Evolutionary conservation across 2,329 filamentous ascomycete genomes (phyloP), one percentile per base, ranked within the genome.

Genomic region (Aspergillus texensis): DNA sequence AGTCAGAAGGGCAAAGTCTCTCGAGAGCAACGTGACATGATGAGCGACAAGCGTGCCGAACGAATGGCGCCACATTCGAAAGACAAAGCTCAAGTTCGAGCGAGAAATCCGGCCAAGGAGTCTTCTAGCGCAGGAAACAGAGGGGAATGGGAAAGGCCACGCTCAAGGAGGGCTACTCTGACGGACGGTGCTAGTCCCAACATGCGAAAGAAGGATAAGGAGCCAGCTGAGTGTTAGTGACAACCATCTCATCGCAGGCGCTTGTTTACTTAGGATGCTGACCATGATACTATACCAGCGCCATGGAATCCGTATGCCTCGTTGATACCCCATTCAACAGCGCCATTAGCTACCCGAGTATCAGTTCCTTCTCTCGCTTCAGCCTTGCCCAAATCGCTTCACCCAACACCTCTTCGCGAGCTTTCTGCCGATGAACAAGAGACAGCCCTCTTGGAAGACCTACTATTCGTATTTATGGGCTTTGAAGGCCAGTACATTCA

Each of bases 401-500:
- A 92, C 50, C 91, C 91, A 1, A 81, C 82, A 56, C 83, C 89
- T 8, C 82, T 98, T 19, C 82, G 85, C 61, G 88, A 91, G 62
- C 80, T 98, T 63, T 88, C 89, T 0, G 81, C 96, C 32, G 91
- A 96, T 68, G 86, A 87, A 2, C 95, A 99, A 77, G 95, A 99
- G 79, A 87, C 89, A 28, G 91, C 88, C 10, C 90, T 99, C 54
- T 83, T 98, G 50, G 94, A 97, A 70, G 95, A 99, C 71, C 80
- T 99, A 19, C 80, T 98, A 41, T 97, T 94, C 74, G 93, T 96
- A 6, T 96, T 98, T 71, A 97, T 99, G 94, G 95, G 95, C 28
- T 97, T 93, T 67, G 95, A 99, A 79, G 95, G 95, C n/a, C 93
- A 97, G 77, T 98, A 98, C 75, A 91, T 99, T 65, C 91, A 92